These are phyloP conservation scores for Thyridium curvatum DNA, from an alignment of 2,329 filamentous ascomycete genomes.

Conservation along the genomic window DNA sequence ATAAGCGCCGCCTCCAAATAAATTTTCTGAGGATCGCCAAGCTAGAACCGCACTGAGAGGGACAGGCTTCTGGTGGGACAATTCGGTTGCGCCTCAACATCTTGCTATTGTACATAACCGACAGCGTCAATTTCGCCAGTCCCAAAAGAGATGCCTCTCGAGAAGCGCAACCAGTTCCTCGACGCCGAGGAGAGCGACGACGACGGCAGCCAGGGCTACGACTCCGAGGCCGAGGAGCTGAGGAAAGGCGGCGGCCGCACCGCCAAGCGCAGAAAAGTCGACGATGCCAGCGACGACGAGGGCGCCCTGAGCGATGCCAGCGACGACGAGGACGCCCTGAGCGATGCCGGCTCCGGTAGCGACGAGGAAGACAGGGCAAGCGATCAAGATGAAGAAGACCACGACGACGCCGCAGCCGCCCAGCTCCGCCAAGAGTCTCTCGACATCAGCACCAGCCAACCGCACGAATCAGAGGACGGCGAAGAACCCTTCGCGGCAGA, in stretches of 20 bases:
- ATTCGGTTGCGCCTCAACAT: too few species aligned
- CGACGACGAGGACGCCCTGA: conserved; percentile 21
- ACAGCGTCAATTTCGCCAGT: too few species aligned
- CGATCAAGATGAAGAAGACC: too few species aligned
- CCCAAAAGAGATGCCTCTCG: conserved; percentile 59
- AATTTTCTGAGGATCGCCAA: too few species aligned
- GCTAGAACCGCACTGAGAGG: too few species aligned
- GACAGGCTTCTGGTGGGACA: too few species aligned
- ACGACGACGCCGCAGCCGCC: conserved; percentile 20
- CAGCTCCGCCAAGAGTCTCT: conserved; percentile 6
- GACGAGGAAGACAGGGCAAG: conserved; percentile 24
- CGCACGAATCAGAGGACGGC: conserved; percentile 11
- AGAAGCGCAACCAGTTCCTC: conserved; percentile 69
- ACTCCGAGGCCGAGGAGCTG: conserved; percentile 61
- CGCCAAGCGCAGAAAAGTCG: conserved; percentile 58
- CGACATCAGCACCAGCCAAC: too few species aligned
- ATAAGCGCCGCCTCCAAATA: neutral
- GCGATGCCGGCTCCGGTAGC: too few species aligned
- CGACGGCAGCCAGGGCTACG: conserved; percentile 51
- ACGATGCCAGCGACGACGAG: conserved; percentile 32
- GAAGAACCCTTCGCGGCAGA: too few species aligned
- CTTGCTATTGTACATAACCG: too few species aligned
- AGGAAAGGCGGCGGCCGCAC: conserved; percentile 57
- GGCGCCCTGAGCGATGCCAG: conserved; percentile 30
- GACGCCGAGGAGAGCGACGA: conserved; percentile 55